phyloP scores from a whole-genome alignment of 2,329 filamentous ascomycete genomes.

The Cordyceps tenuipes region DNA sequence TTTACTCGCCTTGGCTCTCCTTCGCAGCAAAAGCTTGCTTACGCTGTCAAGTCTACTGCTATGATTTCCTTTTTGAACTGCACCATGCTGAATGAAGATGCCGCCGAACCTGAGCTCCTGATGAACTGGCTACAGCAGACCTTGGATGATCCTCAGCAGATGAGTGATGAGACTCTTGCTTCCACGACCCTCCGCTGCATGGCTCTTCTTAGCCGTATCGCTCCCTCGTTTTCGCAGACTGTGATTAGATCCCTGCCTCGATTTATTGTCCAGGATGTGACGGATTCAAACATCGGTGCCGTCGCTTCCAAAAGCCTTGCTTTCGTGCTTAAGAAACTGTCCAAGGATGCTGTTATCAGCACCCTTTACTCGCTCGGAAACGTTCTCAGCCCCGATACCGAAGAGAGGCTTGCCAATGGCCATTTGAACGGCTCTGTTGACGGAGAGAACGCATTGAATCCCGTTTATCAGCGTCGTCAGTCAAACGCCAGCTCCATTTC shows the following conservation, averaged over 20 bases:
- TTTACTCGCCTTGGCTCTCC: conserved; percentile 73
- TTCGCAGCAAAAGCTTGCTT: conserved; percentile 80
- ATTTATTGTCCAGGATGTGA: conserved; percentile 78
- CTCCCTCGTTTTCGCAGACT: conserved; percentile 62
- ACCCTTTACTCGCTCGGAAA: conserved; percentile 96
- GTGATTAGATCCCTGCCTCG: conserved; percentile 74
- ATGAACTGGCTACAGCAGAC: conserved; percentile 81
- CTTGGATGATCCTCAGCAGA: conserved; percentile 69
- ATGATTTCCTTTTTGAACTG: conserved; percentile 82
- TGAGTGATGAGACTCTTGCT: conserved; percentile 70
- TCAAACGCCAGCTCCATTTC: conserved; percentile 72
- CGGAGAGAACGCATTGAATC: conserved; percentile 29
- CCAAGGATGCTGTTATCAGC: conserved; percentile 88
- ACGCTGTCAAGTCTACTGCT: conserved; percentile 74
- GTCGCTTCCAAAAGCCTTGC: conserved; percentile 81
- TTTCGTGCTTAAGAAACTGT: conserved; percentile 70
- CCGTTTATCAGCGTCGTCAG: conserved; percentile 46
- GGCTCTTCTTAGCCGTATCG: conserved; percentile 70
- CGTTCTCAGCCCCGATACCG: conserved; percentile 68
- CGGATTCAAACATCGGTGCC: conserved; percentile 58
- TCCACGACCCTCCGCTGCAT: conserved; percentile 72
- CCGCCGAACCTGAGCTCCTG: conserved; percentile 69
- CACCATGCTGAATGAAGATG: conserved; percentile 69
- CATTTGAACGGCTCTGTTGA: conserved; percentile 34
- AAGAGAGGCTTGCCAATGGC: conserved; percentile 45